These are phyloP conservation scores for Holtermanniella nyarrowii DNA, from an alignment of 768 basidiomycete species.

Conservation along the genomic window DNA sequence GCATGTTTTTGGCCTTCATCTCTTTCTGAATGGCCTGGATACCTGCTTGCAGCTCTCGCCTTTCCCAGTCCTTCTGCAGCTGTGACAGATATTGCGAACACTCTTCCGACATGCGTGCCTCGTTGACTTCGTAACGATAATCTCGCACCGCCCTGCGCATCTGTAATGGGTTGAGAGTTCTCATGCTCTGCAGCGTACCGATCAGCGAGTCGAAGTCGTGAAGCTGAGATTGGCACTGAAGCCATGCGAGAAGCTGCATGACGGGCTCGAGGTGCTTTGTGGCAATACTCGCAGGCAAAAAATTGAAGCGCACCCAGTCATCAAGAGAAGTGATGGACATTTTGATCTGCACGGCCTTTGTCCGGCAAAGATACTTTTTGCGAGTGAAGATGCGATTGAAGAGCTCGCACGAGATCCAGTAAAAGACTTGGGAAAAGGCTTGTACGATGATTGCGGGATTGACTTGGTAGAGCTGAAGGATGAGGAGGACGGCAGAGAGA, in stretches of 20 bases:
- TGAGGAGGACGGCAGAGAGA: conserved; percentile 70
- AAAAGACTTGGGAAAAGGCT: conserved; percentile 94
- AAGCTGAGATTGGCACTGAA: conserved; percentile 74
- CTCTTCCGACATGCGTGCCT: conserved; percentile 86
- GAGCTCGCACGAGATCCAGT: conserved; percentile 83
- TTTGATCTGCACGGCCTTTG: conserved; percentile 71
- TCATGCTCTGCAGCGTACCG: conserved; percentile 78
- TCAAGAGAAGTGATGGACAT: conserved; percentile 77
- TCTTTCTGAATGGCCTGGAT: conserved; percentile 76
- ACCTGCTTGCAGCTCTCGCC: conserved; percentile 73
- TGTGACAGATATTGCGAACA: conserved; percentile 89
- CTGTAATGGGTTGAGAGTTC: conserved; percentile 82
- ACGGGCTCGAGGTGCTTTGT: conserved; percentile 69
- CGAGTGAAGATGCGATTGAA: conserved; percentile 46
- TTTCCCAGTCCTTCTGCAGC: conserved; percentile 95
- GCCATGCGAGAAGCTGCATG: conserved; percentile 52
- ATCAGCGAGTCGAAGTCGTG: conserved; percentile 78
- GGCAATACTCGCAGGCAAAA: conserved; percentile 65
- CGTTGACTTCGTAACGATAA: conserved; percentile 76
- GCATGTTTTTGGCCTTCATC: conserved; percentile 48
- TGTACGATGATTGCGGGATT: conserved; percentile 79
- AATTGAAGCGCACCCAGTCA: conserved; percentile 79
- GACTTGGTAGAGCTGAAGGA: conserved; percentile 74
- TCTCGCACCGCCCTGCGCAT: conserved; percentile 91
- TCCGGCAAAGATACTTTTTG: conserved; percentile 91